phyloP scores from a whole-genome alignment of 2,329 filamentous ascomycete genomes.

The Camptophora hylomeconis region DNA sequence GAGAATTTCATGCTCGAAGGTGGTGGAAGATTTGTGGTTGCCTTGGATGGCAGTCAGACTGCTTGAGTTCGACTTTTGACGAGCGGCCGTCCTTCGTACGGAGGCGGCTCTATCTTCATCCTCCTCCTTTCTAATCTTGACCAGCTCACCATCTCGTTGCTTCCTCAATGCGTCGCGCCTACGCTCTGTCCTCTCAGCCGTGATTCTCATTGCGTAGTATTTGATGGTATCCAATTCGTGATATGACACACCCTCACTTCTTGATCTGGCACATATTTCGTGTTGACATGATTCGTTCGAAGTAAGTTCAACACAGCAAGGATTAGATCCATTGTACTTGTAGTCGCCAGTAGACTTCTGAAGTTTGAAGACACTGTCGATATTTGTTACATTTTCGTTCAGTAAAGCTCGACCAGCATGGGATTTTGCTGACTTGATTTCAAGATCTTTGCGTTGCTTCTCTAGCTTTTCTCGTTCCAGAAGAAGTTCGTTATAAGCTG shows the following conservation, averaged over 20 bases:
- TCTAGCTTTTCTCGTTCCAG: conserved; percentile 14
- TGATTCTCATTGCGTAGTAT: conserved; percentile 14
- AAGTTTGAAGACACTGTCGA: conserved; percentile 12
- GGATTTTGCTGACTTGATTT: conserved; percentile 12
- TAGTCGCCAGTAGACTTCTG: conserved; percentile 13
- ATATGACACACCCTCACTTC: conserved; percentile 14
- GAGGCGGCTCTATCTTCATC: no score
- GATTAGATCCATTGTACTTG: conserved; percentile 11
- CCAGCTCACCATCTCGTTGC: conserved; percentile 16
- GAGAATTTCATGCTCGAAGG: conserved; percentile 11
- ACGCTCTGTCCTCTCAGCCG: conserved; percentile 12
- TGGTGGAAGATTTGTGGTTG: no score
- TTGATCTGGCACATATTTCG: conserved; percentile 14
- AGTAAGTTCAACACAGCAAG: conserved; percentile 11
- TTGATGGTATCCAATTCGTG: conserved; percentile 17
- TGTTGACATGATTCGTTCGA: conserved; percentile 9
- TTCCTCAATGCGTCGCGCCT: conserved; percentile 17
- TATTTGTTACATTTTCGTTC: conserved; percentile 10
- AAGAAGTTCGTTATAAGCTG: conserved; percentile 15
- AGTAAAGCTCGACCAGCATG: conserved; percentile 14
- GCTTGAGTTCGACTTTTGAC: no score
- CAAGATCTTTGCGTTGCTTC: conserved; percentile 15
- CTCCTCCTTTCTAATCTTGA: conserved; percentile 13
- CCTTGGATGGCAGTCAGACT: no score
- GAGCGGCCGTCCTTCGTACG: no score